phyloP scores from a whole-genome alignment of 176 grass and related monocot species.

The Melocanna baccifera region DNA sequence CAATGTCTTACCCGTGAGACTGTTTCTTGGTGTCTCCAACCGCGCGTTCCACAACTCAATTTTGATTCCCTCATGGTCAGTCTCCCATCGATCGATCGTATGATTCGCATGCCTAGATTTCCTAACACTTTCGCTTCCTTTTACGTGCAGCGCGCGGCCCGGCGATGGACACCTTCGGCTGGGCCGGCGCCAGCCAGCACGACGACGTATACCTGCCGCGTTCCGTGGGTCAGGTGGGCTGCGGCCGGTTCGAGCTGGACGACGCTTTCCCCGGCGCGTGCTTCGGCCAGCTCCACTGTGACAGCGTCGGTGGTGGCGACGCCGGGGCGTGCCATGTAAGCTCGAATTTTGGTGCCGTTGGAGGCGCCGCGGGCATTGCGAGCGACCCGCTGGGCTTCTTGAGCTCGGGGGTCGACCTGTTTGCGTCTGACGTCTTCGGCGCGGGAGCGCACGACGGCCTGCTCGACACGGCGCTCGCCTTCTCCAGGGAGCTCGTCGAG shows the following conservation, averaged over 20 bases:
- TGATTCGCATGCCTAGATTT: background rate
- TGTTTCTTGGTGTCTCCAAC: constrained; percentile 29
- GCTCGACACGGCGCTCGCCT: constrained; percentile 39
- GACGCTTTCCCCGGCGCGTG: constrained; percentile 43
- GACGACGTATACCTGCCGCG: constrained; percentile 34
- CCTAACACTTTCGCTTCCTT: background rate
- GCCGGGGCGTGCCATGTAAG: background rate
- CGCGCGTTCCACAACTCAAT: background rate
- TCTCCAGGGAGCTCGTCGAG: constrained; percentile 26
- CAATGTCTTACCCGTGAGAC: constrained; percentile 33
- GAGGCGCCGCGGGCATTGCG: background rate
- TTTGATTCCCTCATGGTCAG: constrained; percentile 12
- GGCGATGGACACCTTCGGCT: constrained; percentile 46
- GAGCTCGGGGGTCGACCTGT: constrained; percentile 20
- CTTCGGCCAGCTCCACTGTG: constrained; percentile 40
- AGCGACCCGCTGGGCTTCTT: constrained; percentile 22
- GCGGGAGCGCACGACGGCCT: constrained; percentile 20
- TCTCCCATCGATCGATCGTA: constrained; percentile 5
- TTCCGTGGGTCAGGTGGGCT: background rate
- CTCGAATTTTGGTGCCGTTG: background rate
- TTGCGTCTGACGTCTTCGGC: constrained; percentile 9
- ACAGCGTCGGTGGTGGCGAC: background rate
- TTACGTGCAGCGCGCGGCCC: constrained; percentile 2
- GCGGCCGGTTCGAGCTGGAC: constrained; percentile 35
- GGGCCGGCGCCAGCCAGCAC: constrained; percentile 28